Conservation (phyloP, 176 grass and related monocot species). For the Paspalum vaginatum region DNA sequence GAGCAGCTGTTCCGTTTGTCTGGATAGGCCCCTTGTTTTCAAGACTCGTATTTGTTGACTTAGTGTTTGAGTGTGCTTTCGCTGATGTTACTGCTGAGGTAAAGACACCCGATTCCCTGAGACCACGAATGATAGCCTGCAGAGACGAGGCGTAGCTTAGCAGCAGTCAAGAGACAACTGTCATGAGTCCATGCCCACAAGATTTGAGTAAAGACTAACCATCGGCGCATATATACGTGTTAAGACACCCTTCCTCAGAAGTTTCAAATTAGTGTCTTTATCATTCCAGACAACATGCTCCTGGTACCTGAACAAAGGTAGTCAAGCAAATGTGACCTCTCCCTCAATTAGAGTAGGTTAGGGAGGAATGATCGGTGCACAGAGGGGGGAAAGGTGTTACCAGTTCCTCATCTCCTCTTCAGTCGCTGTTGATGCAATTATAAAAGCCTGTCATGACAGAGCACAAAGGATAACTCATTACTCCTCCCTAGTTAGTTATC, state of each 20-base stretch:
- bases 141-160: conserved; percentile 11
- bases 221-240: conserved; percentile 97
- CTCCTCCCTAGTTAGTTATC: background rate
- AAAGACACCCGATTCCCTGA: conserved; percentile 90
- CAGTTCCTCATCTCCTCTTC: conserved; percentile 94
- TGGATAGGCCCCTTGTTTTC: conserved; percentile 50
- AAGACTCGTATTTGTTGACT: conserved; percentile 39
- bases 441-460: conserved; percentile 71
- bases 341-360: background rate
- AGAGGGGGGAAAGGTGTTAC: conserved; percentile 44
- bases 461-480: conserved; percentile 23
- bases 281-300: conserved; percentile 96
- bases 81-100: conserved; percentile 71
- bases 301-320: conserved; percentile 62
- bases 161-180: conserved; percentile 35
- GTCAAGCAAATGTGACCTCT: background rate
- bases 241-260: conserved; percentile 88
- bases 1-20: conserved; percentile 38
- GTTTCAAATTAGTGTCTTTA: conserved; percentile 87
- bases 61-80: conserved; percentile 55
- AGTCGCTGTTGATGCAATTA: conserved; percentile 94
- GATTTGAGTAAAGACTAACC: conserved; percentile 50
- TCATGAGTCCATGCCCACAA: background rate
- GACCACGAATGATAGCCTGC: conserved; percentile 91
- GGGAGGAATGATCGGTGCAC: background rate